Evolutionary conservation across 768 basidiomycete genomes (phyloP), one percentile per base, ranked within the genome.

Genomic region (Omphalotus guepiniiformis): DNA sequence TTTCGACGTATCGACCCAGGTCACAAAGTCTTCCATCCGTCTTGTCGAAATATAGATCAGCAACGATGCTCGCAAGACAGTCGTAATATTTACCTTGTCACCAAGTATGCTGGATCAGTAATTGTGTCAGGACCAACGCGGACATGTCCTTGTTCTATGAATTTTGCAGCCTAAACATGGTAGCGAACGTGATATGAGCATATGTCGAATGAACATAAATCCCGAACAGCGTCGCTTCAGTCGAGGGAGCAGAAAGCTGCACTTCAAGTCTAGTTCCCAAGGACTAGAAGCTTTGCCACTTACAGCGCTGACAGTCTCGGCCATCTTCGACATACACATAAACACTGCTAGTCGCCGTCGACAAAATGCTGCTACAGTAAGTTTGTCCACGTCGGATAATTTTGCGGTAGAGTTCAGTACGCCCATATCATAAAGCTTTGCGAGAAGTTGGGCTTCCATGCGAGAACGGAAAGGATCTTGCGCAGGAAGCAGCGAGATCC

Each of bases 11-110:
- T 97, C 94, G 18, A 98, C 94, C 96, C 96, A 99, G 28, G 96
- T 99, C 37, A 98, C 92, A 67, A 94, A 99, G 75, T 99, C 96
- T 61, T 98, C 93, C 93, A 96, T 94, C 55, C 93, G 88, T 58
- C 95, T 90, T 52, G n/a, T n/a, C n/a, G 41, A 43, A 21, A 21
- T 18, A 26, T 3, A 12, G 26, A 30, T 50, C 25, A 39, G 38
- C 18, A 48, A 47, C 29, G 42, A 21, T 41, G 18, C 4, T 34
- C 37, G 37, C 48, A 30, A 55, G 43, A 15, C 30, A 2, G n/a
- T 38, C 7, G 11, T 19, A 39, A 29, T 39, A 48, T 74, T 25
- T 56, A 83, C 89, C 90, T 75, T 32, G 92, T 95, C 50, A 99
- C 93, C 42, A 99, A 76, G 71, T 84, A 96, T 1, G 94, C 96